Evolutionary conservation across 2,329 filamentous ascomycete species (phyloP), one percentile per base, ranked within the genome.

Genomic region (Lachnellula subtilissima): DNA sequence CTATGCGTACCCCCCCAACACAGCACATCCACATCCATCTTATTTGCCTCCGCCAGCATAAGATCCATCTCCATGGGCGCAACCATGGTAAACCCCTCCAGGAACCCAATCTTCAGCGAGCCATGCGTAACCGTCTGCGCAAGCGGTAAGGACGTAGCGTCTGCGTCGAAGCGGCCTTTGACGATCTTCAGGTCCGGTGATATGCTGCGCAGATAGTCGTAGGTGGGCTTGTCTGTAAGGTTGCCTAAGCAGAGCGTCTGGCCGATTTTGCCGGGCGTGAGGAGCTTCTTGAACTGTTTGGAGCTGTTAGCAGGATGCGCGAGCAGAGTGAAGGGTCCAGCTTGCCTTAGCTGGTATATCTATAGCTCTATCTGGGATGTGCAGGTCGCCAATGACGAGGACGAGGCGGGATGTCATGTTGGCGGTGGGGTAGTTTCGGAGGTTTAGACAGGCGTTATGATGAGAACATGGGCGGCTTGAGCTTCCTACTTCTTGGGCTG

Each of bases 281-380:
- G 85, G 66, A 92, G 87, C 72, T 91, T 91, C 72, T 89, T 90
- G 79, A 92, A 92, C 88, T 92, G 72, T 53, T 36, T 12, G 15
- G 25, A 51, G 36, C 23, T 52, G 55, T 59, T 52, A 53, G 54
- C 48, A 48, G 56, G 42, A 40, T 48, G 53, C 32, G 48, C 49
- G 28, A 23, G 56, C 53, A 50, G 47, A 47, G 53, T 40, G 50
- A 49, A 52, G 23, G 48, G 50, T 50, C 52, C 37, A 25, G 32
- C 62, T 64, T 79, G 91, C 91, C 85, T 96, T 96, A 73, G 87
- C 81, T 57, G 91, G 91, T 68, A 96, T 92, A 73, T 96, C 91
- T 62, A 94, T 85, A 66, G 91, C 91, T 72, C 91, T 82, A 74
- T 96, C 91, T 67, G 91, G 91, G 75, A 96, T 96, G 77, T 96